A percentile compares a stretch with the other conserved stretches of the same genome.
Evolutionary conservation across 108 stramenopile species (phyloP).

Genomic region (Tribonema minus): DNA sequence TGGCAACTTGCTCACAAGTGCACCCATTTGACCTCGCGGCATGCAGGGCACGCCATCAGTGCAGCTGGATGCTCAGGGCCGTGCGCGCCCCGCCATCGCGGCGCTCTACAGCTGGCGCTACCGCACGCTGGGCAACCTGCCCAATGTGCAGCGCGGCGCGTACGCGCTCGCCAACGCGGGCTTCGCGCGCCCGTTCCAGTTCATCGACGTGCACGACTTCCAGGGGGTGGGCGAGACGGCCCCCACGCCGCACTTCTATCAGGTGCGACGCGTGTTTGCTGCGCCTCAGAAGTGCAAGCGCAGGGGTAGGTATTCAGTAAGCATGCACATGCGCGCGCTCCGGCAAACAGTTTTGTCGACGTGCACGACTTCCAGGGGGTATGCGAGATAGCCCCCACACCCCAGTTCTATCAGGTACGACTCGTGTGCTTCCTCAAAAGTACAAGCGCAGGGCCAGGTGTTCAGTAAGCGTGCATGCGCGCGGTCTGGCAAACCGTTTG

Average conservation of each 20-base stretch:
- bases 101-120: conserved; percentile 70
- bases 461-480: too few species aligned
- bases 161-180: conserved; percentile 81
- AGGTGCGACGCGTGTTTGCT: too few species aligned
- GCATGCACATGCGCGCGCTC: too few species aligned
- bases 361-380: conserved; percentile 76
- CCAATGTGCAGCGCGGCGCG: conserved; percentile 57
- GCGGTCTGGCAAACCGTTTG: too few species aligned
- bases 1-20: too few species aligned
- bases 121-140: conserved; percentile 73
- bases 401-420: conserved; percentile 20
- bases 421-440: too few species aligned
- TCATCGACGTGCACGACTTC: conserved; percentile 87
- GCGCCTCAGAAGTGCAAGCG: too few species aligned
- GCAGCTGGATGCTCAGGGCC: conserved; percentile 84
- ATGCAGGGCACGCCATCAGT: conserved; percentile 32
- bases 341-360: too few species aligned
- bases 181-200: conserved; percentile 77
- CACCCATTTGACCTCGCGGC: too few species aligned
- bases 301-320: too few species aligned
- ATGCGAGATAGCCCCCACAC: conserved; percentile 26
- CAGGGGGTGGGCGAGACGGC: conserved; percentile 52
- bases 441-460: too few species aligned
- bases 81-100: conserved; percentile 84
- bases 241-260: conserved; percentile 26